Base-by-base conservation (phyloP, 768 basidiomycete genomes). In the Psilocybe cubensis region DNA sequence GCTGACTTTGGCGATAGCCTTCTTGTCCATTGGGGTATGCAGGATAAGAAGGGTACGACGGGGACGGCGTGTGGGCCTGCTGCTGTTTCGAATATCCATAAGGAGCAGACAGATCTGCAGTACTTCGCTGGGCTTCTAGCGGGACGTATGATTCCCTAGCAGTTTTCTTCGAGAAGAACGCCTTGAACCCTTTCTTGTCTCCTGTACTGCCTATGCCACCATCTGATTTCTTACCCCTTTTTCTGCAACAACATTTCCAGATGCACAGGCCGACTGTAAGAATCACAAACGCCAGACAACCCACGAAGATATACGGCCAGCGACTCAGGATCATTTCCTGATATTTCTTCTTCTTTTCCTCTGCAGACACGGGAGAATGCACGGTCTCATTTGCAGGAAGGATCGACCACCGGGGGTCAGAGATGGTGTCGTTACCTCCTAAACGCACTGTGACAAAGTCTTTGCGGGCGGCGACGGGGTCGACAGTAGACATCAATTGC, bases 251-350 rank as follows among this genome's bases (percentile, higher is more conserved):
- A 68, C 85, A 88, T 54, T 76, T 77, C 83, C 85, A 88, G 21
- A 88, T 62, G 58, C 80, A 80, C 52, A 78, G 74, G 9, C 80
- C 82, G 28, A 79, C 55, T 27, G 81, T 61, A 42, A 84, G 61
- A 28, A 79, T 52, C 23, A 85, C 68, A 57, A 85, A 70, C 2
- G 79, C 69, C 24, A 91, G 73, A 59, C 83, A 83, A 33, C 87
- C 89, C 8, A 76, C 59, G 42, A 88, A 78, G 66, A 89, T 89
- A 66, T 87, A 89, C 3, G 86, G 88, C 90, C 87, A 91, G 57
- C 79, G 86, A 65, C 85, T 88, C 64, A 86, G 79, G 35, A 86
- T 75, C 75, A 79, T 74, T 69, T 85, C 87, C 65, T 85, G 81
- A 61, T 84, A 83, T 57, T 76, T 75, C 51, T 86, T 80, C 74